Evolutionary conservation across 2,329 filamentous ascomycete genomes (phyloP).

Genomic region (Nemania bipapillata): DNA sequence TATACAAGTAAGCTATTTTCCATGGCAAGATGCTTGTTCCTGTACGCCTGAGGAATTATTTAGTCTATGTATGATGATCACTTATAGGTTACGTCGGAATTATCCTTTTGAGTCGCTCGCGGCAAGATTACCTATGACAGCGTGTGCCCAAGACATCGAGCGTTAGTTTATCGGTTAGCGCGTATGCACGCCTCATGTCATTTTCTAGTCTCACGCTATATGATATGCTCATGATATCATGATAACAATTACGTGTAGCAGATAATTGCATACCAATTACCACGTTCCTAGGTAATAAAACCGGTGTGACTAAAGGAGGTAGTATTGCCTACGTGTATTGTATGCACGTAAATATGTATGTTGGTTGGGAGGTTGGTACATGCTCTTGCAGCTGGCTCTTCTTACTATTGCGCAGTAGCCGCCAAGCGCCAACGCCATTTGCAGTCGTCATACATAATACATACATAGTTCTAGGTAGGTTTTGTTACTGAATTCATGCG

Average conservation of each 20-base stretch:
- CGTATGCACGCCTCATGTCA: background rate
- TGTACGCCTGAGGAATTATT: background rate
- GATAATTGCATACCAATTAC: background rate
- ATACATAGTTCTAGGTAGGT: too few relatives aligned
- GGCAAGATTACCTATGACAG: too few relatives aligned
- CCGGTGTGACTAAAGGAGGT: background rate
- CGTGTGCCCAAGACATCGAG: too few relatives aligned
- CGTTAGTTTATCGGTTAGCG: background rate
- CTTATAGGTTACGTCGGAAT: too few relatives aligned
- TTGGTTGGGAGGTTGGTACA: background rate
- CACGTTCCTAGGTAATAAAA: background rate
- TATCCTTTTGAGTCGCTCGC: too few relatives aligned
- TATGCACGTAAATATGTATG: background rate
- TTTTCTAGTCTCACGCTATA: background rate
- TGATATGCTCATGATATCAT: conserved; percentile 2
- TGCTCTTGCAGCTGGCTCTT: background rate
- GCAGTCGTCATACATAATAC: background rate
- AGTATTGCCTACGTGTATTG: background rate
- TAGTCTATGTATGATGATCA: too few relatives aligned
- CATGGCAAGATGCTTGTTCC: background rate
- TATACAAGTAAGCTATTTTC: background rate
- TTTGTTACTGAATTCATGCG: too few relatives aligned
- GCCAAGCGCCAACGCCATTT: background rate
- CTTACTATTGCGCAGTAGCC: background rate
- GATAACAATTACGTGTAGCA: background rate